These are phyloP conservation scores for Cladophialophora carrionii DNA, from an alignment of 2,329 filamentous ascomycete species.

Conservation along the genomic window DNA sequence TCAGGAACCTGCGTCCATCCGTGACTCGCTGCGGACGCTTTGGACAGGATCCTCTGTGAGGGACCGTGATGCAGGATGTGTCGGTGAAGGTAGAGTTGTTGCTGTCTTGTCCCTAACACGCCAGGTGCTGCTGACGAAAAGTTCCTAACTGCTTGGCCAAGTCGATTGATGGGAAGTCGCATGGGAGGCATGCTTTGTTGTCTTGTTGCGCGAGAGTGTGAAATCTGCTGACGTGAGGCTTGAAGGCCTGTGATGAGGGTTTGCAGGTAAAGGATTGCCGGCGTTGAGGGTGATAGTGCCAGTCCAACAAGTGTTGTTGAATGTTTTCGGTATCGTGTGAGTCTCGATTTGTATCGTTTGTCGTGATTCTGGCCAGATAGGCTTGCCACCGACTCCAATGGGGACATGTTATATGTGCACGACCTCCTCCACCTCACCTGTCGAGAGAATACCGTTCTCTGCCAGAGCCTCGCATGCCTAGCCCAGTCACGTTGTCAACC, in stretches of 20 bases:
- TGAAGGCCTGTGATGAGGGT: neutral
- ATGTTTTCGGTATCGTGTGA: neutral
- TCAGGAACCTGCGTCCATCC: slow-evolving; percentile 17
- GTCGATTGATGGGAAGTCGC: slow-evolving; percentile 20
- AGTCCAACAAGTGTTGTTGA: neutral
- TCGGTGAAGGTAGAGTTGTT: slow-evolving; percentile 17
- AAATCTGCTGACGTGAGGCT: neutral
- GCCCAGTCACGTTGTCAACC: neutral
- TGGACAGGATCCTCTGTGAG: slow-evolving; percentile 32
- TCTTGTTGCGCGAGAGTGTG: neutral
- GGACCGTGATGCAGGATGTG: slow-evolving; percentile 26
- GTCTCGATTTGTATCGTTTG: neutral
- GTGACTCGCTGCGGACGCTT: slow-evolving; percentile 20
- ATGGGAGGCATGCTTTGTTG: slow-evolving; percentile 27
- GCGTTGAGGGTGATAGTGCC: neutral
- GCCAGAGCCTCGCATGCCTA: neutral
- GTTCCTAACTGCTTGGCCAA: slow-evolving; percentile 22
- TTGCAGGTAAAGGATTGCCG: neutral
- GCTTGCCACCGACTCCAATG: slow-evolving; percentile 2
- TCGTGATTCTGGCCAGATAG: neutral
- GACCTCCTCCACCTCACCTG: neutral
- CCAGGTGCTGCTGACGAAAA: slow-evolving; percentile 18
- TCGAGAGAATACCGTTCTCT: neutral
- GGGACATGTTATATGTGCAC: slow-evolving; percentile 2
- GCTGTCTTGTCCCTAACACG: slow-evolving; percentile 1